phyloP scores from a whole-genome alignment of 495 filamentous ascomycete species.

The Rusavskia elegans region DNA sequence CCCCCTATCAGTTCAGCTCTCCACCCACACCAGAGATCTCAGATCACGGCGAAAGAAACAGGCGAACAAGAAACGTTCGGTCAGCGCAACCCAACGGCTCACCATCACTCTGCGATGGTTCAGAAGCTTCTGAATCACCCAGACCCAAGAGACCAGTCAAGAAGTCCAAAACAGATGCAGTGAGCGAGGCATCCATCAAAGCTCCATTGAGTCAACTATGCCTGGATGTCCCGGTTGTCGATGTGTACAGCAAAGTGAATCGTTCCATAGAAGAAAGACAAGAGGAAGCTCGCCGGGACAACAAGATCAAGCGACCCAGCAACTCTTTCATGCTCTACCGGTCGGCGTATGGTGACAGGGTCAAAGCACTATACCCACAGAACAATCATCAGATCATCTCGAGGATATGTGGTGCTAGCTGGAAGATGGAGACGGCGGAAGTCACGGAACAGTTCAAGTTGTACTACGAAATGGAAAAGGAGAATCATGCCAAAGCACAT shows the following conservation, averaged over 20 bases:
- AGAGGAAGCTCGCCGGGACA: slow-evolving; percentile 55
- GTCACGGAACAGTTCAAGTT: slow-evolving; percentile 67
- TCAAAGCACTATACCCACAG: slow-evolving; percentile 65
- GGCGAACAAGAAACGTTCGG: slow-evolving; percentile 32
- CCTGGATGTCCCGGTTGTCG: slow-evolving; percentile 46
- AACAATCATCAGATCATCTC: slow-evolving; percentile 95
- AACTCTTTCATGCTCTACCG: slow-evolving; percentile 99
- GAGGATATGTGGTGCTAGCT: slow-evolving; percentile 64
- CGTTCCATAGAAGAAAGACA: slow-evolving; percentile 48
- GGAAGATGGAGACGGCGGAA: slow-evolving; percentile 60
- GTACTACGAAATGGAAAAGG: slow-evolving; percentile 65
- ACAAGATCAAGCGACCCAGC: slow-evolving; percentile 83
- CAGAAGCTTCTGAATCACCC: slow-evolving; percentile 23
- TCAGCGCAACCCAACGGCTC: slow-evolving; percentile 17
- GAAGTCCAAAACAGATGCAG: slow-evolving; percentile 33
- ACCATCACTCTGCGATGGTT: slow-evolving; percentile 10
- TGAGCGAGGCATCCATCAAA: slow-evolving; percentile 39
- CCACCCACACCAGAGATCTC: slow-evolving; percentile 23
- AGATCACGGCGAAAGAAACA: slow-evolving; percentile 16
- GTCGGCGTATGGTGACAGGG: slow-evolving; percentile 76
- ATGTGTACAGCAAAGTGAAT: slow-evolving; percentile 76
- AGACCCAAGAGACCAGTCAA: slow-evolving; percentile 11
- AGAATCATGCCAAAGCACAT: slow-evolving; percentile 73
- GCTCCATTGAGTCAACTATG: slow-evolving; percentile 69
- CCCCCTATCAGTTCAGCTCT: slow-evolving; percentile 13